A percentile compares a stretch with the other conserved stretches of the same genome.
Conservation (phyloP, 305 asterid species). For the Plantago coronopus region DNA sequence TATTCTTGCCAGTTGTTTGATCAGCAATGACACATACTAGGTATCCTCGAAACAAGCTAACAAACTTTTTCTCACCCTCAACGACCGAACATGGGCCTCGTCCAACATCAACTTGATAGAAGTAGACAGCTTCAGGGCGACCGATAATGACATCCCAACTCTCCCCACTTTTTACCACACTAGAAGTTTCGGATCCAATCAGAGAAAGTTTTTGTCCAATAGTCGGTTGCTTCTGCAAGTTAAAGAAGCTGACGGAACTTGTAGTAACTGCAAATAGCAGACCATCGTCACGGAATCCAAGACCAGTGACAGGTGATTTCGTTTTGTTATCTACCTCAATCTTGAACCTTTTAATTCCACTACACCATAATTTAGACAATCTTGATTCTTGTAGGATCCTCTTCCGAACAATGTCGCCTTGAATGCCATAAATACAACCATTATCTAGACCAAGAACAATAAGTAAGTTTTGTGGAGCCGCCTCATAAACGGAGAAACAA, state of each 20-base stretch:
- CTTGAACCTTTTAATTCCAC: constrained; percentile 83
- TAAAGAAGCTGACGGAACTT: constrained; percentile 81
- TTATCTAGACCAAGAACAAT: constrained; percentile 90
- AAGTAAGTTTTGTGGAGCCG: constrained; percentile 83
- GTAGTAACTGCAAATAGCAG: constrained; percentile 89
- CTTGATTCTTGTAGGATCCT: too few relatives aligned
- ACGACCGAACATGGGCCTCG: constrained; percentile 99
- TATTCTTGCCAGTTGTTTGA: constrained; percentile 66
- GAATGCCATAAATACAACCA: constrained; percentile 90
- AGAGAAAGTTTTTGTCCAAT: constrained; percentile 70
- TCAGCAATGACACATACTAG: constrained; percentile 83
- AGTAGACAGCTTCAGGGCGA: constrained; percentile 90
- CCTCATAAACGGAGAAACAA: constrained; percentile 76
- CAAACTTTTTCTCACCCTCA: constrained; percentile 87
- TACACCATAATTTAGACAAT: too few relatives aligned
- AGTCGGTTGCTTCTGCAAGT: constrained; percentile 62
- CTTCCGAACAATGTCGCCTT: constrained; percentile 97
- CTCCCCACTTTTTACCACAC: constrained; percentile 92
- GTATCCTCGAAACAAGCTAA: constrained; percentile 97
- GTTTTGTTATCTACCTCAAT: constrained; percentile 62
- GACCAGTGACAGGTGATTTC: constrained; percentile 59
- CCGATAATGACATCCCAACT: constrained; percentile 71
- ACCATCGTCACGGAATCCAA: constrained; percentile 88
- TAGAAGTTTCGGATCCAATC: constrained; percentile 74
- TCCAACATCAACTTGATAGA: constrained; percentile 94